Evolutionary conservation across 208 protist genomes (phyloP), one percentile per base, ranked within the genome.

Genomic region (Phytomonas francai): DNA sequence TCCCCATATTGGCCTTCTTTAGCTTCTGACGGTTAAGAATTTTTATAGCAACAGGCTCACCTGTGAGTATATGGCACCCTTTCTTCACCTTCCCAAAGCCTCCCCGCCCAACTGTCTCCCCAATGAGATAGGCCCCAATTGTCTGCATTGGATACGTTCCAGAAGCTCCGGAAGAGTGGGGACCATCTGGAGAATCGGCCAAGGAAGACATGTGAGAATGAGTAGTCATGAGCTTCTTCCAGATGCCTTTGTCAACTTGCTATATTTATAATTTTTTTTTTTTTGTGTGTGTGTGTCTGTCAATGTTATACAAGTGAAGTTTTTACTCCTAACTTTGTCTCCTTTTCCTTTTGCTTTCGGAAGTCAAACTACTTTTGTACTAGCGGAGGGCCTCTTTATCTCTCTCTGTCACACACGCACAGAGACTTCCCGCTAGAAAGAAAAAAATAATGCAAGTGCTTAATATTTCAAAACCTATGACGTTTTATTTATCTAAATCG

Each of bases 11-110:
- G 11, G 88, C 85, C 49, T 72, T 84, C 60, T 97, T 92, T 28
- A 99, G 92, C 78, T 99, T 99, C 36, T 98, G 85, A 34, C 97
- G 88, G 73, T 99, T 99, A n/a, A 99, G 75, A 62, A 99, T 99
- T 75, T 99, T 99, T 67, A 99, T 94, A 1, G 98, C 99, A 2
- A 99, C 99, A 51, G 90, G 85, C 71, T 98, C 84, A 14, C 91
- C 89, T 9, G 98, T 99, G 45, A 91, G 79, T 56, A 98, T 79
- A 84, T 99, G 98, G 31, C 85, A 81, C 7, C 96, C 98, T 31
- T 98, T 78, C 78, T 99, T 99, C 27, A 99, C 99, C 81, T 99
- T 99, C 59, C 98, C 98, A 67, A 99, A 99, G 54, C 97, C 98
- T 63, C 99, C 99, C 59, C 98, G 92, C 32, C 99, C 99, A 0